Evolutionary conservation across 75 land plant species (phyloP), one percentile per base, ranked within the genome.

Genomic region (Pinus albicaulis): DNA sequence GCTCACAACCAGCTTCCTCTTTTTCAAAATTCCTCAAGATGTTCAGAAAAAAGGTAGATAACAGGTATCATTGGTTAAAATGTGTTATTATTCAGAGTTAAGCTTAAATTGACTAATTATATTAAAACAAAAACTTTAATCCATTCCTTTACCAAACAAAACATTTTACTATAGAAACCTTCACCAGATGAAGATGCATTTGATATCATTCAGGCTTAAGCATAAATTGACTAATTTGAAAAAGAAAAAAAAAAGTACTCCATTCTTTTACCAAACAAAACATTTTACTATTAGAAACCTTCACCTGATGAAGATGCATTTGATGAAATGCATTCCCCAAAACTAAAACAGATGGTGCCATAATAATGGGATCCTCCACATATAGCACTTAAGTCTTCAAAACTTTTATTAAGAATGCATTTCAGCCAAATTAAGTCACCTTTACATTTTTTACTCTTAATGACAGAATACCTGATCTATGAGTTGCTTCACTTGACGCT

Each of bases 401-500:
- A 31, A 44, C 28, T 64, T 17, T 20, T 60, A n/a, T 22, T 71
- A 23, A 22, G 17, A 38, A 3, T 23, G 22, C 0, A 77, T 38
- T 10, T 14, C 16, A 34, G 61, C 19, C 22, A 36, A n/a, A 31
- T 19, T 22, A 59, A 19, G 41, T 14, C 23, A 73, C 17, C 22
- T 7, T n/a, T 5, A 60, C 59, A 56, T 57, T 25, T 24, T 3
- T 10, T 16, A 24, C 57, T 65, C 24, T 6, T 55, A 52, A 3
- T 14, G 38, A 65, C 36, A 15, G 8, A 23, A 28, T 84, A 92
- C 99, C 95, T 92, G 95, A 58, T 96, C 93, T 52, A 96, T 84
- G 13, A 96, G 78, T 63, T 85, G 98, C 81, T 90, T 92, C 56
- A 94, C 79, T 53, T 77, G 79, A 4, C 86, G 87, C 19, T 85